Percentiles rank a stretch among this genome's conserved stretches.
phyloP scores from a whole-genome alignment of 768 basidiomycete species.

The Bullera alba region DNA sequence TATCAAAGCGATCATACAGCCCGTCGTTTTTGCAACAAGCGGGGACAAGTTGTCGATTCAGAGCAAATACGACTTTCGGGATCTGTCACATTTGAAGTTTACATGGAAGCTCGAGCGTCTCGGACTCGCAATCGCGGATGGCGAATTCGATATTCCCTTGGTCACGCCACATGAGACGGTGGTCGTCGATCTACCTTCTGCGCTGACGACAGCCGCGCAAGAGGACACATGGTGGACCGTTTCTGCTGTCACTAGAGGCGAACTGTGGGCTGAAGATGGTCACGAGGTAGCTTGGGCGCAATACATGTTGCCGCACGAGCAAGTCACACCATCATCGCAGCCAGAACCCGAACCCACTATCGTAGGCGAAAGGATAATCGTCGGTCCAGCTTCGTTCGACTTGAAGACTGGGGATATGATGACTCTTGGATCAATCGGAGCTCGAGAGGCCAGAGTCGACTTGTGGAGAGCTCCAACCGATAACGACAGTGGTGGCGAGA shows the following conservation, averaged over 20 bases:
- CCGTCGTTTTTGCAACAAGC: background rate
- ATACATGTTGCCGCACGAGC: background rate
- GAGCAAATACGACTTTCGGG: background rate
- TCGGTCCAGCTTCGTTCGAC: conserved; percentile 4
- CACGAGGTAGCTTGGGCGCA: background rate
- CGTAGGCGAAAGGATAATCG: background rate
- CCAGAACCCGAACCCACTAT: too few species aligned
- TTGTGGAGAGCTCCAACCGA: conserved; percentile 6
- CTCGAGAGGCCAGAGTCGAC: background rate
- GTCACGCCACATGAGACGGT: background rate
- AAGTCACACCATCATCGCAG: too few species aligned
- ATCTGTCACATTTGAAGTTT: background rate
- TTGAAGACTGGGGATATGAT: background rate
- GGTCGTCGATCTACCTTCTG: background rate
- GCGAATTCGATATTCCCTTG: background rate
- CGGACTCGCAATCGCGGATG: background rate
- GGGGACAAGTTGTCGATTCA: background rate
- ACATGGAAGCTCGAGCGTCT: background rate
- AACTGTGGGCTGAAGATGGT: background rate
- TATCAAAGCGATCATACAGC: conserved; percentile 2
- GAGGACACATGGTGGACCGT: background rate
- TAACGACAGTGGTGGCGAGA: too few species aligned
- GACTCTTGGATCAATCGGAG: background rate
- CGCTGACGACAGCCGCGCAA: background rate
- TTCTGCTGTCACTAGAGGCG: background rate